Base-by-base conservation (phyloP, 163 green algal species). In the Scenedesmus sp. region DNA sequence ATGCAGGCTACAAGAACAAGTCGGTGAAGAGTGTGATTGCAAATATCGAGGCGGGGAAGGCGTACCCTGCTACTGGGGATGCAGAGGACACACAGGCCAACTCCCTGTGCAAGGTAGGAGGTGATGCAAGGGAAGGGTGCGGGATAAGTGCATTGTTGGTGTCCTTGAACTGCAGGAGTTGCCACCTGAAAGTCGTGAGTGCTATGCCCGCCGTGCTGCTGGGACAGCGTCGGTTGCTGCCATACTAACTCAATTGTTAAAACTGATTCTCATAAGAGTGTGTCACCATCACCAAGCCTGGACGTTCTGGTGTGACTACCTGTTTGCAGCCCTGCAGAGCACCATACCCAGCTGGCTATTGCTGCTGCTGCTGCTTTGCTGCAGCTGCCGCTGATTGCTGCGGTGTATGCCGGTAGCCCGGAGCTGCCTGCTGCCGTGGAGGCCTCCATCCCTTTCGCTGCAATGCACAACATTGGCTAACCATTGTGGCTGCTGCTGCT, bases 21-120 rank as follows among this genome's bases (percentile, higher is more conserved):
- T 94, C 84, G 62, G 88, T 89, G n/a, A 92, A 94, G 79, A 90
- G 74, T 18, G 86, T 96, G 90, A 91, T 95, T 20, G 81, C 89
- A 9, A 89, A 89, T 56, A 3, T 92, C 2, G 89, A 89, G 64
- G 89, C 54, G 34, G 89, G 89, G 9, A 84, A 90, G 83, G 0
- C 12, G 0, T 94, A 92, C 66, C 92, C 92, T 0, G 90, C 86
- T 23, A 89, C 83, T 62, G 92, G 92, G 9, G 92, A 94, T 59
- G 64, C 86, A 9, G 46, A 85, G 13, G 92, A 94, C 90, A 94
- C 92, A 12, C 92, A 94, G 83, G 92, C 92, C 15, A 92, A 94
- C 74, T 88, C 76, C 54, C 87, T 94, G 16, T 92, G 92, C 60
- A 94, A 94, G 92, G 92, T 94, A 26, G 34, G 34, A 83, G 26